These are phyloP conservation scores for Carallia pectinifolia DNA, from an alignment of 345 rosid species.

Conservation along the genomic window DNA sequence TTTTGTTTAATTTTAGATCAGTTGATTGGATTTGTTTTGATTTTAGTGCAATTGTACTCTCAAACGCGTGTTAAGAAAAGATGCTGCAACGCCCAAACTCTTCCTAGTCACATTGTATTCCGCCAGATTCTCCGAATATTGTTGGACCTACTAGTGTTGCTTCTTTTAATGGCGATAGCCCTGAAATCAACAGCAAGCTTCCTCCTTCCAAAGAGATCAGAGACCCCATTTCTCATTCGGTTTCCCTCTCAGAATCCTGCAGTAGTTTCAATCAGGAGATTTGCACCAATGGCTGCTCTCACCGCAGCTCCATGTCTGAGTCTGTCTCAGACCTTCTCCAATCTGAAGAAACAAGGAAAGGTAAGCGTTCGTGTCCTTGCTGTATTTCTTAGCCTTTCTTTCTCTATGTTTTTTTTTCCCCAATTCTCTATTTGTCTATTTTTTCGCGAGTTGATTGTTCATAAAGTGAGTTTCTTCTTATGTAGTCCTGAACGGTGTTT, in stretches of 20 bases:
- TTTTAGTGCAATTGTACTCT: too few species aligned
- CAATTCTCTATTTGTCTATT: too few species aligned
- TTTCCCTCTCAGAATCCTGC: constrained; percentile 20
- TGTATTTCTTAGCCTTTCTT: not conserved
- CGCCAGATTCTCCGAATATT: too few species aligned
- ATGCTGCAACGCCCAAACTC: too few species aligned
- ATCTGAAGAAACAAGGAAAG: constrained; percentile 58
- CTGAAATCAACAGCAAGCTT: constrained; percentile 25
- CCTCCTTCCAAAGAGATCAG: constrained; percentile 30
- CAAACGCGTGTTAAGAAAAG: too few species aligned
- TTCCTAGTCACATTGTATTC: too few species aligned
- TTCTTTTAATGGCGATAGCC: constrained; percentile 34
- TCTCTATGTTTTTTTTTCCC: not conserved
- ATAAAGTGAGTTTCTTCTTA: too few species aligned
- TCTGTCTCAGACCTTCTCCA: constrained; percentile 60
- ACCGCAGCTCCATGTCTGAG: constrained; percentile 40
- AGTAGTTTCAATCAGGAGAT: constrained; percentile 34
- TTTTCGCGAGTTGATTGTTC: too few species aligned
- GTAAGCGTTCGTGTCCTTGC: constrained; percentile 34
- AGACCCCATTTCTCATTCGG: constrained; percentile 22
- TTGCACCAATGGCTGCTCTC: constrained; percentile 53
- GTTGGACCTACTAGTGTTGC: not conserved
- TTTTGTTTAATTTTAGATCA: too few species aligned
- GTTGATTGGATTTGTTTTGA: too few species aligned
- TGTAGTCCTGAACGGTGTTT: too few species aligned